These are phyloP conservation scores for Astragalus membranaceus DNA, from an alignment of 306 rosid genomes.

Conservation along the genomic window DNA sequence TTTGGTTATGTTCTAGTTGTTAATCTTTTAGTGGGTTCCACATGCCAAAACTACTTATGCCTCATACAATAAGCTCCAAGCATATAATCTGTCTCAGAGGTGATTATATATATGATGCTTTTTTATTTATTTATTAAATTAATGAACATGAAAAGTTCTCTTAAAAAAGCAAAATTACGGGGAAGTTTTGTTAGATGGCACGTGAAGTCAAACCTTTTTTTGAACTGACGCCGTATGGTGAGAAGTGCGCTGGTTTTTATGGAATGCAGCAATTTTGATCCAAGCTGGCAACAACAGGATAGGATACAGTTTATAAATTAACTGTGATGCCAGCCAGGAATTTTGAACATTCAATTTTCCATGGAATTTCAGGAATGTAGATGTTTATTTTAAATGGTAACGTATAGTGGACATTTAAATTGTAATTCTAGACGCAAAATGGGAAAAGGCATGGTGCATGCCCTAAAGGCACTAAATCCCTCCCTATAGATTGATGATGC, in stretches of 20 bases:
- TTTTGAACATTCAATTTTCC: not conserved
- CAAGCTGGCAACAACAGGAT: not conserved
- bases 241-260: not conserved
- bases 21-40: not conserved
- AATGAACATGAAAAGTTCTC: not conserved
- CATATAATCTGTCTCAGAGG: not conserved
- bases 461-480: not conserved
- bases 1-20: not conserved
- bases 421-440: not conserved
- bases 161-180: not conserved
- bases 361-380: not conserved
- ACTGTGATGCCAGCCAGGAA: not conserved
- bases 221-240: not conserved
- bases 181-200: not conserved
- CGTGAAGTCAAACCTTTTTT: not conserved
- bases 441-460: too few species aligned
- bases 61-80: not conserved
- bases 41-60: not conserved
- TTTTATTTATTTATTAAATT: not conserved
- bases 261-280: not conserved
- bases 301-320: not conserved
- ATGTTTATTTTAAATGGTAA: not conserved
- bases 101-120: not conserved
- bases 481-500: conserved; percentile 44
- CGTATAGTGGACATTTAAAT: not conserved